These are phyloP conservation scores for Colletotrichum costaricense DNA, from an alignment of 2,329 filamentous ascomycete genomes.

Conservation along the genomic window DNA sequence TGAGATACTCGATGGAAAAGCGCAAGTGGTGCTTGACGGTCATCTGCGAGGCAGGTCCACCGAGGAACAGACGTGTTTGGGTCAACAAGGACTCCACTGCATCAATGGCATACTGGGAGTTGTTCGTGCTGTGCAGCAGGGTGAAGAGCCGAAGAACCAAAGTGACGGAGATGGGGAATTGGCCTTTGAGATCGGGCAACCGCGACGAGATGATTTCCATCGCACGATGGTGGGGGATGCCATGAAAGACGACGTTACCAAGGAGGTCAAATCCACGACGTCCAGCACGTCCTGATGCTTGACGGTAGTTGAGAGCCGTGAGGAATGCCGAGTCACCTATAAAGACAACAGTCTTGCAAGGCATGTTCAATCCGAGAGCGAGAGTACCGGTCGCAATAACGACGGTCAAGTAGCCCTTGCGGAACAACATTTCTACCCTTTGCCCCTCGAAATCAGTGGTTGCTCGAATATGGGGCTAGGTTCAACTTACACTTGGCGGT, in stretches of 20 bases:
- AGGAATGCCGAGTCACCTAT: constrained; percentile 78
- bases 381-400: constrained; percentile 82
- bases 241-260: constrained; percentile 84
- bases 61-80: constrained; percentile 76
- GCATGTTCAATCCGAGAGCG: constrained; percentile 85
- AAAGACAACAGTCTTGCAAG: constrained; percentile 85
- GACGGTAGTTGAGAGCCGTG: constrained; percentile 80
- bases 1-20: constrained; percentile 84
- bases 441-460: background rate
- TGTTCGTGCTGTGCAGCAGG: constrained; percentile 73
- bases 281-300: constrained; percentile 81
- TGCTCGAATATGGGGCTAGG: constrained; percentile 25
- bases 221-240: constrained; percentile 69
- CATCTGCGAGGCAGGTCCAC: constrained; percentile 74
- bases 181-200: constrained; percentile 79
- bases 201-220: constrained; percentile 78
- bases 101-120: constrained; percentile 69
- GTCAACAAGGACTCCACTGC: constrained; percentile 76
- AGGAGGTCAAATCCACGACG: constrained; percentile 84
- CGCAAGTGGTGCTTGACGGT: constrained; percentile 80
- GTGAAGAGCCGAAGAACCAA: constrained; percentile 76
- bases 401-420: constrained; percentile 76
- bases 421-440: constrained; percentile 78
- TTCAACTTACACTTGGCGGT: constrained; percentile 70
- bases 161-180: constrained; percentile 82